Conservation (phyloP, 495 filamentous ascomycete genomes). For the Corynascus novoguineensis region DNA sequence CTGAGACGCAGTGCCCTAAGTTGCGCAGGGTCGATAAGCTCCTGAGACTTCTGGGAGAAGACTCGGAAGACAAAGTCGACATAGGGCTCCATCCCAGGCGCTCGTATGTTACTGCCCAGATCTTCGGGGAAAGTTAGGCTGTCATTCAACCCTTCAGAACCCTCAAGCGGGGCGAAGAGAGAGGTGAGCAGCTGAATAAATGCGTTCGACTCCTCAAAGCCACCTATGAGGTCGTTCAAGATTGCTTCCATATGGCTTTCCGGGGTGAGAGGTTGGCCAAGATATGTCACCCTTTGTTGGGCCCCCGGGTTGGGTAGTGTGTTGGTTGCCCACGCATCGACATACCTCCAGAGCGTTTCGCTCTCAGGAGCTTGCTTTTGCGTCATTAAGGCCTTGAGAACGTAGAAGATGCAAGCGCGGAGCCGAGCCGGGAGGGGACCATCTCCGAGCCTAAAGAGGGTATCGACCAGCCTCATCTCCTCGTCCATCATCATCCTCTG, state of each 20-base stretch:
- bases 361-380: constrained; percentile 56
- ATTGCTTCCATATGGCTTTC: constrained; percentile 47
- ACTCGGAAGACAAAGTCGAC: constrained; percentile 79
- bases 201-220: constrained; percentile 75
- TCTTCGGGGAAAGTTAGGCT: constrained; percentile 80
- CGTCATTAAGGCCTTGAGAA: constrained; percentile 61
- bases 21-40: constrained; percentile 57
- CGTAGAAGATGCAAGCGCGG: constrained; percentile 68
- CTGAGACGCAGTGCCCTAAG: constrained; percentile 64
- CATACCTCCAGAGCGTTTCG: constrained; percentile 58
- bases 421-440: constrained; percentile 64
- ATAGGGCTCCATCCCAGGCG: constrained; percentile 85
- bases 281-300: constrained; percentile 32
- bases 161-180: constrained; percentile 57
- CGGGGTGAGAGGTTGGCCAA: constrained; percentile 36
- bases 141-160: constrained; percentile 58
- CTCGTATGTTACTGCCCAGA: constrained; percentile 71
- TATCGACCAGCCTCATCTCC: constrained; percentile 55
- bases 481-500: constrained; percentile 62
- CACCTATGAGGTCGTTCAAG: constrained; percentile 56
- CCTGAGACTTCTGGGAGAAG: constrained; percentile 56
- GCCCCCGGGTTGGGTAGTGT: constrained; percentile 36
- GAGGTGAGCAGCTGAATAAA: constrained; percentile 69
- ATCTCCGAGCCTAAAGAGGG: constrained; percentile 63
- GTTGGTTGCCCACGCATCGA: constrained; percentile 69